Percentiles rank a stretch among this genome's conserved stretches.
phyloP scores from a whole-genome alignment of 2,329 filamentous ascomycete genomes.

The Seiridium cupressi region DNA sequence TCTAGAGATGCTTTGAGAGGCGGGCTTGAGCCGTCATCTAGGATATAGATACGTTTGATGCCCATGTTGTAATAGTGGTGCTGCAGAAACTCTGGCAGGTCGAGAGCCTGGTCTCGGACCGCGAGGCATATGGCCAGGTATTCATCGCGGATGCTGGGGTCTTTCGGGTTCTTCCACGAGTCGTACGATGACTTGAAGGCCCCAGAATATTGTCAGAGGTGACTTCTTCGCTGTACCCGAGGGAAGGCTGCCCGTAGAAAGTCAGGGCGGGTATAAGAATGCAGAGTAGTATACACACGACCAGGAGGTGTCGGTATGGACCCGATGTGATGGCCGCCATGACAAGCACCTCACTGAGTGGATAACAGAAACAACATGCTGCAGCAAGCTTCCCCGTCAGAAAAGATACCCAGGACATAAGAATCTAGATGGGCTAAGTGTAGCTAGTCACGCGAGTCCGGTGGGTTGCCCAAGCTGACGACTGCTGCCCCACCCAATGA shows the following conservation, averaged over 20 bases:
- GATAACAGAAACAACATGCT: too few species aligned
- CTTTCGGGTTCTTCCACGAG: background rate
- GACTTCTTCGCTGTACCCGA: background rate
- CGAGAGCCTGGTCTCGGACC: conserved; percentile 11
- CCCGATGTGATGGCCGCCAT: background rate
- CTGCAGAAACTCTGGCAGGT: conserved; percentile 14
- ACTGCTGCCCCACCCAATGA: background rate
- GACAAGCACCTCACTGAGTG: background rate
- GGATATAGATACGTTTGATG: conserved; percentile 14
- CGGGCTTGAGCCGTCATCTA: conserved; percentile 15
- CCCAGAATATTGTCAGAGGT: background rate
- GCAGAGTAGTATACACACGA: conserved; percentile 1
- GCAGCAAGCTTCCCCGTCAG: background rate
- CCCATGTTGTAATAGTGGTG: conserved; percentile 17
- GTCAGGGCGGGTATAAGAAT: conserved; percentile 1
- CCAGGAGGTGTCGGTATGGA: background rate
- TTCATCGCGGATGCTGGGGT: background rate
- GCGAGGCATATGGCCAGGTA: conserved; percentile 14
- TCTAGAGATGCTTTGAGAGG: conserved; percentile 6
- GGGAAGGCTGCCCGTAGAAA: conserved; percentile 2
- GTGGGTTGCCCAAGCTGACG: background rate
- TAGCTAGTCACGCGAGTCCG: background rate
- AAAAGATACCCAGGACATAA: background rate
- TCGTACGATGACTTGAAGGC: background rate
- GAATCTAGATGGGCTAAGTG: background rate